Evolutionary conservation across 1,284 basidiomycete species (phyloP), one percentile per base, ranked within the genome.

Genomic region (Coniophora puteana): DNA sequence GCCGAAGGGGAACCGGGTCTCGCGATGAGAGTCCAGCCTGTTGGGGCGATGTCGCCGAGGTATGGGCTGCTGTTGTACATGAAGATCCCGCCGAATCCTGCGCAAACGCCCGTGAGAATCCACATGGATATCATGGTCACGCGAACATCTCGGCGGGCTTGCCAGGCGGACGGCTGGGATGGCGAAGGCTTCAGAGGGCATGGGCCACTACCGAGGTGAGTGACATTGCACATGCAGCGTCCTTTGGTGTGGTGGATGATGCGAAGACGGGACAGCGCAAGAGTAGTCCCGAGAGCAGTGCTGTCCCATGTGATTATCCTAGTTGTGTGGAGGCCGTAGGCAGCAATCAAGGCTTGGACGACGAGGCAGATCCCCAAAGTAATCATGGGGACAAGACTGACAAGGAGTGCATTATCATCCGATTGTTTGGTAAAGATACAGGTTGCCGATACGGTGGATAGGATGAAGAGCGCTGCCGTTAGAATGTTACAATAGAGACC

Each of bases 281-380:
- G 51, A 5, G 61, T 57, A 2, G 59, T 57, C 12, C 63, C 57
- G n/a, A 59, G 56, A 18, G 60, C 48, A 1, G 60, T 62, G 25
- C 58, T 52, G 18, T 58, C 61, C 60, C 57, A 59, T 1, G 60
- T 62, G 42, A 54, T 38, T 18, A 59, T 46, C 20, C 54, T 47
- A 13, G 54, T 46, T 22, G 46, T 32, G 20, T 46, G 29, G 24
- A 48, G 46, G 5, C 54, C 49, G 1, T 37, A 25, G 16, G 62
- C 41, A 13, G 61, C 49, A 27, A 62, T 51, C 13, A 48, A 1
- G 2, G 44, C 48, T 38, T 61, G 59, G 13, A 49, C 33, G 1
- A 49, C 36, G 17, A 59, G 41, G 8, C 40, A 4, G 21, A 50
- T 36, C 3, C 57, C 58, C 23, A 62, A 31, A 6, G 59, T 48